Base-by-base conservation (phyloP, 306 rosid species). In the Acacia melanoxylon region DNA sequence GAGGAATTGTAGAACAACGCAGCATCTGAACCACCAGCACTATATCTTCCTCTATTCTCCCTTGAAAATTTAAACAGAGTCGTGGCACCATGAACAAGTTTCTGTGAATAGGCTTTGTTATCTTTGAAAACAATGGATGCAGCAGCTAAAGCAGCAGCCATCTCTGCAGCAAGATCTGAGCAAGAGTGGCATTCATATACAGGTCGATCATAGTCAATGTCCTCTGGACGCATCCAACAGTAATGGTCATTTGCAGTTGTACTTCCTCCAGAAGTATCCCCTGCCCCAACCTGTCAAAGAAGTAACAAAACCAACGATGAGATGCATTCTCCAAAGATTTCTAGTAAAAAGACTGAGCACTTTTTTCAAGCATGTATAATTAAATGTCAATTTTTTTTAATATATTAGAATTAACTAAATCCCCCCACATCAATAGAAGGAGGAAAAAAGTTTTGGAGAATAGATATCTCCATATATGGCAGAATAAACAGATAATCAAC, bases 141-240 rank as follows among this genome's bases (percentile, higher is more conserved):
- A 1, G 97, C 58, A 33, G 97, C 97, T 68, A 92, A 69, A 19
- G 97, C 89, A 15, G 97, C 94, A 17, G 97, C 97, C 92, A 86
- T 89, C 74, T 92, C 97, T 0, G 93, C 91, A 3, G 92, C 92
- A 24, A 92, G 97, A 83, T 88, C 94, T 2, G 88, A 83, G 79
- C 94, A 89, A 33, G 75, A 31, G 41, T 31, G 9, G 42, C 93
- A 89, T 6, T 66, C 27, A 5, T 19, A 4, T 20, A 85, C 92
- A 27, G 92, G 92, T 17, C 97, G 86, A 0, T 1, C 3, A 61
- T 92, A 92, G 33, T 92, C 94, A 46, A 92, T 92, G 59, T 91
- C 93, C 87, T 92, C 97, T 0, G 93, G 97, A 33, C 94, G 91
- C 87, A 82, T 88, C 93, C 94, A 90, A 86, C 97, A 92, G 85